phyloP scores from a whole-genome alignment of 176 grass and related monocot species.

The Lolium rigidum region DNA sequence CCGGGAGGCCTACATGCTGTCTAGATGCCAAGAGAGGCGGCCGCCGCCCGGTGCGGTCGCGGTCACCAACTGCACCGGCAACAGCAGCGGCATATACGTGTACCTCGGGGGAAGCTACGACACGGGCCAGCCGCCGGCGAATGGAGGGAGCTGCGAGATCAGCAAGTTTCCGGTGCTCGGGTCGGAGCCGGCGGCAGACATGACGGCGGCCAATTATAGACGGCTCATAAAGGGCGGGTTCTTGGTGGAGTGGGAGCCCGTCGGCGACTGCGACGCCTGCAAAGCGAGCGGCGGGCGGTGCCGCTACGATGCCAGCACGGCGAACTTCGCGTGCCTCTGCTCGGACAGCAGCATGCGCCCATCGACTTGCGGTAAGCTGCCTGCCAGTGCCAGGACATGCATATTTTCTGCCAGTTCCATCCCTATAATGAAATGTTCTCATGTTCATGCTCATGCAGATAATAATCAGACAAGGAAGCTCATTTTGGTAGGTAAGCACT shows the following conservation, averaged over 20 bases:
- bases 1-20: not conserved
- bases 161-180: not conserved
- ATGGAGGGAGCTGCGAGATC: not conserved
- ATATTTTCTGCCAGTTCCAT: not conserved
- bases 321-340: not conserved
- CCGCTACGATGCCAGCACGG: not conserved
- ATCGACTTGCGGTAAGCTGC: not conserved
- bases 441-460: not conserved
- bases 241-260: not conserved
- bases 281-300: not conserved
- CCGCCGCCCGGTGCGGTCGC: not conserved
- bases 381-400: not conserved
- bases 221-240: not conserved
- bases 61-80: not conserved
- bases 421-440: not conserved
- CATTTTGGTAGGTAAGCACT: not conserved
- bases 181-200: not conserved
- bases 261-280: not conserved
- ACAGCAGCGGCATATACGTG: conserved; percentile 6
- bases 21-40: not conserved
- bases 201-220: not conserved
- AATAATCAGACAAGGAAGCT: not conserved
- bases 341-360: not conserved
- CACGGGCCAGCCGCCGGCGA: not conserved
- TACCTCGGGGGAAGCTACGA: not conserved